Evolutionary conservation across 1,139 yeast species (phyloP).

Genomic region (Candida freyschussii): DNA sequence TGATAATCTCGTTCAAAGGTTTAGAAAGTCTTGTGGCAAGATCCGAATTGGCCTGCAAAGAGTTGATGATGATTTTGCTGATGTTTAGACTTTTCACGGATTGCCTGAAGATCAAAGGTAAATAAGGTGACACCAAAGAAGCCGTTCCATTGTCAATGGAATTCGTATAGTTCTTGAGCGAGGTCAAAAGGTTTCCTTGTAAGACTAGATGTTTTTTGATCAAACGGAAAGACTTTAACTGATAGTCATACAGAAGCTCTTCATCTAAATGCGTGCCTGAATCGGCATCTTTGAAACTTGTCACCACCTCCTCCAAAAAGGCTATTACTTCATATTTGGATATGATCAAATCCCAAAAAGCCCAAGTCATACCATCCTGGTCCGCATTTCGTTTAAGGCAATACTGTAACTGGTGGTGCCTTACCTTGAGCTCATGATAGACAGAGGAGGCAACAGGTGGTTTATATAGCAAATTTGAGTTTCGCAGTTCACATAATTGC

Average conservation of each 20-base stretch:
- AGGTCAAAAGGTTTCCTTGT: conserved; percentile 12
- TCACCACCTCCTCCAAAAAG: conserved; percentile 29
- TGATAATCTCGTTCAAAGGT: conserved; percentile 25
- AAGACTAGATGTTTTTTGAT: conserved; percentile 22
- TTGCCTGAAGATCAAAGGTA: conserved; percentile 27
- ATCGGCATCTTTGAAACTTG: conserved; percentile 2
- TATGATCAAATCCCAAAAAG: conserved; percentile 28
- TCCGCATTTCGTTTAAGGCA: conserved; percentile 5
- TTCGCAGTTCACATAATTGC: conserved; percentile 6
- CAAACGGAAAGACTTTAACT: conserved; percentile 42
- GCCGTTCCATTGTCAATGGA: conserved; percentile 16
- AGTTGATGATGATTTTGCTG: conserved; percentile 24
- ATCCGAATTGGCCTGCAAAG: conserved; percentile 24
- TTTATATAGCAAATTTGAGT: conserved; percentile 3
- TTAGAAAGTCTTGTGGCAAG: conserved; percentile 21
- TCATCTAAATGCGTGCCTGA: conserved; percentile 25
- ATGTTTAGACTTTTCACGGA: conserved; percentile 23
- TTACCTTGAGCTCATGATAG: not conserved
- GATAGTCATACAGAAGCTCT: conserved; percentile 42
- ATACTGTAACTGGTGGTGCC: not conserved
- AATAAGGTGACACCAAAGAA: conserved; percentile 21
- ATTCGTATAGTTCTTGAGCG: conserved; percentile 20
- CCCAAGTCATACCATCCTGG: conserved; percentile 11
- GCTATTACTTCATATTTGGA: conserved; percentile 33
- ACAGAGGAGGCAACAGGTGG: conserved; percentile 2